phyloP scores from a whole-genome alignment of 441 rosid species.

The Biscutella laevigata region DNA sequence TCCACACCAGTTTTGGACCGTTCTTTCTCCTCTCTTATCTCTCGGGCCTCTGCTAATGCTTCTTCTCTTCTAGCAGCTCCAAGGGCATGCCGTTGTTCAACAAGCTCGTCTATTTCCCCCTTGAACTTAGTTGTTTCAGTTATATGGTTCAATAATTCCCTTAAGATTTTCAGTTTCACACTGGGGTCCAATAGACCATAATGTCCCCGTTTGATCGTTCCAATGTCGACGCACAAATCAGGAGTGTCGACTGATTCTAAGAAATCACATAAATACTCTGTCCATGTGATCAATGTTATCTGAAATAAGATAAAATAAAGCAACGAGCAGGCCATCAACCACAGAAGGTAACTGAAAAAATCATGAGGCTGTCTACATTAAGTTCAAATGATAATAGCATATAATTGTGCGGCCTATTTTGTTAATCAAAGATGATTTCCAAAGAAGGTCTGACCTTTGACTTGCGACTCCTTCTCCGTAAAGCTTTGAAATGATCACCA shows the following conservation, averaged over 20 bases:
- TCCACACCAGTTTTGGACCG: slow-evolving; percentile 38
- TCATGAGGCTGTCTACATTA: slow-evolving; percentile 5
- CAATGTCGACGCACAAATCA: slow-evolving; percentile 35
- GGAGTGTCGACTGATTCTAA: slow-evolving; percentile 50
- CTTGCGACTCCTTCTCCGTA: slow-evolving; percentile 52
- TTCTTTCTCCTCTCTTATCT: slow-evolving; percentile 69
- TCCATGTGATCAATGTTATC: slow-evolving; percentile 81
- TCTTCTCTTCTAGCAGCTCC: slow-evolving; percentile 80
- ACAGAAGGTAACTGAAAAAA: slow-evolving; percentile 1
- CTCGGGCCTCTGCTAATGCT: slow-evolving; percentile 68
- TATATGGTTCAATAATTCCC: slow-evolving; percentile 55
- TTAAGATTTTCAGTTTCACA: slow-evolving; percentile 53
- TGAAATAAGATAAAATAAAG: slow-evolving; percentile 31
- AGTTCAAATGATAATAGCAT: slow-evolving; percentile 7
- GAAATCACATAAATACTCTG: slow-evolving; percentile 82
- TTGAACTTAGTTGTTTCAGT: slow-evolving; percentile 52
- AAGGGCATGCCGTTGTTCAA: slow-evolving; percentile 65
- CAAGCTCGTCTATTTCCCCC: slow-evolving; percentile 61
- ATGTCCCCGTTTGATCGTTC: slow-evolving; percentile 80
- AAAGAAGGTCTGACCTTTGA: slow-evolving; percentile 41
- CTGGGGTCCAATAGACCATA: slow-evolving; percentile 67
- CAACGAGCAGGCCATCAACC: slow-evolving; percentile 18
- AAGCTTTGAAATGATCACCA: slow-evolving; percentile 33
- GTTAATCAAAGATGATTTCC: slow-evolving; percentile 7
- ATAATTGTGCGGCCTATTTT: background rate